A percentile compares a stretch with the other conserved stretches of the same genome.
These are phyloP conservation scores for Pontederia crassipes DNA, from an alignment of 176 grass and related monocot genomes.

Conservation along the genomic window DNA sequence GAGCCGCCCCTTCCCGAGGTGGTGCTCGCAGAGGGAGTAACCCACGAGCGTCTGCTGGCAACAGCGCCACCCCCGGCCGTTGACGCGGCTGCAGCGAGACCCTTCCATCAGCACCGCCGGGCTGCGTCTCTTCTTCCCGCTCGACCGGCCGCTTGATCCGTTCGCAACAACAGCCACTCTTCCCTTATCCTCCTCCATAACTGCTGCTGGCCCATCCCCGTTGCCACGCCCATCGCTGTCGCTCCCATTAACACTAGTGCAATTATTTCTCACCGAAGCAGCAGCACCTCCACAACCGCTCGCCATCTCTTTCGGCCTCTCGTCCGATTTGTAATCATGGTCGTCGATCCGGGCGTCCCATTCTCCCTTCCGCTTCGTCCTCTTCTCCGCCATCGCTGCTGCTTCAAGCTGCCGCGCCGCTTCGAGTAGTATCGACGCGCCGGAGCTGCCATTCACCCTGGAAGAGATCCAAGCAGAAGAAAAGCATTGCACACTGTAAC, in stretches of 20 bases:
- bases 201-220: no score
- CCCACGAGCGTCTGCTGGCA: constrained; percentile 74
- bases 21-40: constrained; percentile 89
- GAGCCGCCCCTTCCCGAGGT: constrained; percentile 76
- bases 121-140: constrained; percentile 21
- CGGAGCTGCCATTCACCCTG: constrained; percentile 1
- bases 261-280: background rate
- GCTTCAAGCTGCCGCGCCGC: constrained; percentile 7
- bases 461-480: background rate
- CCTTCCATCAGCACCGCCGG: constrained; percentile 49
- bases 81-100: constrained; percentile 88
- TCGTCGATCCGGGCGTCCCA: background rate
- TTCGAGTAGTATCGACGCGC: background rate
- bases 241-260: background rate
- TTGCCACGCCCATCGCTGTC: background rate
- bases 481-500: background rate
- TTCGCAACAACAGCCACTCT: background rate
- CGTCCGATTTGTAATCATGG: background rate
- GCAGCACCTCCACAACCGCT: background rate
- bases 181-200: background rate
- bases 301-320: constrained; percentile 5
- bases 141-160: background rate
- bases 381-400: background rate
- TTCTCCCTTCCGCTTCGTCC: background rate
- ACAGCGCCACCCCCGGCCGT: constrained; percentile 92